Conservation (phyloP, 2,329 filamentous ascomycete species). For the Tolypocladium paradoxum region DNA sequence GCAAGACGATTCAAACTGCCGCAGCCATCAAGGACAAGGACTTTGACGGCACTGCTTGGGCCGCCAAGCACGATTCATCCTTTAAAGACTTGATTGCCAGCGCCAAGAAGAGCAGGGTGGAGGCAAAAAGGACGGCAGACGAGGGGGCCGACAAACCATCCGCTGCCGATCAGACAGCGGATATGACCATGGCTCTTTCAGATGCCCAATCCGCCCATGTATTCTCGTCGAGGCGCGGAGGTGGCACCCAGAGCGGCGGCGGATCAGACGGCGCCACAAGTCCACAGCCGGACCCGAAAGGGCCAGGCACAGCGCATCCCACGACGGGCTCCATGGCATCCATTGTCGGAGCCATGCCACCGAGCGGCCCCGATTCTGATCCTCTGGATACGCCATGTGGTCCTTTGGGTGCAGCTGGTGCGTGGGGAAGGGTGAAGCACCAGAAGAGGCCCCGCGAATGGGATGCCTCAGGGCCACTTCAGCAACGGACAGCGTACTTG, state of each 20-base stretch:
- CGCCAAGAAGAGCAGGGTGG: conserved; percentile 37
- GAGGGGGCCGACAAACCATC: not conserved
- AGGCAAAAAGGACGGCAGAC: not conserved
- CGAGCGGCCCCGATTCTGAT: not conserved
- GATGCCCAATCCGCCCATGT: not conserved
- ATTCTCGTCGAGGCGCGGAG: not conserved
- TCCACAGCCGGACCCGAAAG: not conserved
- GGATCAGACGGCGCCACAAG: not conserved
- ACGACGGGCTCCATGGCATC: not conserved
- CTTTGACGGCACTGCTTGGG: conserved; percentile 74
- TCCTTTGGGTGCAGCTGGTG: not conserved
- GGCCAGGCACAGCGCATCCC: not conserved
- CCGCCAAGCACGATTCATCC: conserved; percentile 57
- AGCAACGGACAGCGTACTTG: not conserved
- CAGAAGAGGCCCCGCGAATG: not conserved
- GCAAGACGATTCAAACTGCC: conserved; percentile 25
- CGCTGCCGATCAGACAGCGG: not conserved
- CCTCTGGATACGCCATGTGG: not conserved
- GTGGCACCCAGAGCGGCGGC: not conserved
- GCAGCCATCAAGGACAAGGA: conserved; percentile 68
- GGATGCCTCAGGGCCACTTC: not conserved
- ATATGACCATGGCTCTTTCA: not conserved
- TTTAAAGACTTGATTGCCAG: conserved; percentile 73
- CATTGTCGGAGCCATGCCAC: not conserved
- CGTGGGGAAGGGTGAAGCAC: not conserved